Evolutionary conservation across 2,329 filamentous ascomycete species (phyloP).

Genomic region (Fonsecaea monophora): DNA sequence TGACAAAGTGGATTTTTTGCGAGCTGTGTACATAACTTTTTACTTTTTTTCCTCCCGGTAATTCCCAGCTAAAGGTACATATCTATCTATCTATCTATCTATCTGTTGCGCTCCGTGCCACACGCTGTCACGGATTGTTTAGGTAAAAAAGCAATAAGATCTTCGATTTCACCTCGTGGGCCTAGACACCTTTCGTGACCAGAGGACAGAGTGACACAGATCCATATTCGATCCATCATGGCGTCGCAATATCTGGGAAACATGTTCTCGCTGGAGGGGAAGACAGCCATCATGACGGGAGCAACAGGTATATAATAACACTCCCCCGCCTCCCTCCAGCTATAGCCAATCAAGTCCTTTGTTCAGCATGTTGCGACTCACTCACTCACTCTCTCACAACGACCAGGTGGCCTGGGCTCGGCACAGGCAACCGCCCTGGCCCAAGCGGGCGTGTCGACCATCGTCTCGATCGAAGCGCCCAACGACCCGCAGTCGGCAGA

Average conservation of each 20-base stretch:
- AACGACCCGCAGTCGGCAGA: constrained; percentile 14
- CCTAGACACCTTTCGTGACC: too few relatives aligned
- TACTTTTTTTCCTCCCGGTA: not conserved
- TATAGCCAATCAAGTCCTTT: too few relatives aligned
- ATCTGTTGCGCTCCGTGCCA: too few relatives aligned
- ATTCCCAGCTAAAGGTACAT: not conserved
- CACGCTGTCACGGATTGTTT: too few relatives aligned
- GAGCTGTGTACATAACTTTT: not conserved
- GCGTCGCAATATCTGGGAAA: constrained; percentile 21
- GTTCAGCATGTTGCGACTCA: constrained; percentile 10
- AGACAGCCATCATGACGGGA: constrained; percentile 55
- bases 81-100: not conserved
- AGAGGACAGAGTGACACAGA: not conserved
- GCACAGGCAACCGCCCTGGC: constrained; percentile 48
- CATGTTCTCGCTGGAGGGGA: constrained; percentile 43
- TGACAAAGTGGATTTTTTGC: not conserved
- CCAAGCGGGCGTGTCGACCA: constrained; percentile 48
- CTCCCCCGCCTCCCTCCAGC: not conserved
- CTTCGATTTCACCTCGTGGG: too few relatives aligned
- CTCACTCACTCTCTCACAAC: not conserved
- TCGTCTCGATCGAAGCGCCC: constrained; percentile 49
- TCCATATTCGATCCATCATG: constrained; percentile 5
- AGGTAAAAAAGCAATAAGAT: too few relatives aligned
- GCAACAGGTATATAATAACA: constrained; percentile 37
- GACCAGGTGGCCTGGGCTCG: constrained; percentile 47